phyloP scores from a whole-genome alignment of 768 basidiomycete genomes.

The Naganishia vaughanmartiniae region DNA sequence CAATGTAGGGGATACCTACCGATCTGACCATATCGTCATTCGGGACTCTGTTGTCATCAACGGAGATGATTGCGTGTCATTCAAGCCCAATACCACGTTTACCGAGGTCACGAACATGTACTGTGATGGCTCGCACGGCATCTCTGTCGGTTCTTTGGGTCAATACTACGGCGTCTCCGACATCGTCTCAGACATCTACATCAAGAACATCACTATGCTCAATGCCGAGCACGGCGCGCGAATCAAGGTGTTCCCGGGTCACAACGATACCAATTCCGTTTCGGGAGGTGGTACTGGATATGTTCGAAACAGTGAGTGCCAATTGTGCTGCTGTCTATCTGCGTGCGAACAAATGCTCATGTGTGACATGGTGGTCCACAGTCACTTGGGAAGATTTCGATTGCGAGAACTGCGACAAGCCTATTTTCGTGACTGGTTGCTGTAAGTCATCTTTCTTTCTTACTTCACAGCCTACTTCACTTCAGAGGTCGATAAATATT shows the following conservation, averaged over 20 bases:
- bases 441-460: constrained; percentile 53
- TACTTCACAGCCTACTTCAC: no score
- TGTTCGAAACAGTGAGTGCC: constrained; percentile 48
- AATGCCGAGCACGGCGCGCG: constrained; percentile 67
- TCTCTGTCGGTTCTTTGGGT: constrained; percentile 64
- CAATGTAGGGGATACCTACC: constrained; percentile 61
- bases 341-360: neutral
- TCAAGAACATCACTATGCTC: constrained; percentile 57
- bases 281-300: constrained; percentile 57
- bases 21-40: constrained; percentile 53
- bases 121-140: constrained; percentile 60
- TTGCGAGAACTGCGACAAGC: constrained; percentile 58
- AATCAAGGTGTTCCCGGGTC: constrained; percentile 68
- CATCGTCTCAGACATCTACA: constrained; percentile 25
- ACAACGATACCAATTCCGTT: constrained; percentile 61
- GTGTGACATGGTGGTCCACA: neutral
- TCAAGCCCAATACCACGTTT: constrained; percentile 62
- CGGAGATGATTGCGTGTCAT: constrained; percentile 57
- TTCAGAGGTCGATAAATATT: no score
- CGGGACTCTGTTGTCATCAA: constrained; percentile 54
- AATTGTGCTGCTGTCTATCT: constrained; percentile 19
- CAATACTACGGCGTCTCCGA: constrained; percentile 52
- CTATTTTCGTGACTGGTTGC: constrained; percentile 60
- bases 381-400: constrained; percentile 30
- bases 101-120: constrained; percentile 61